Base-by-base conservation (phyloP, 164 flowering plant species). In the Houttuynia cordata region DNA sequence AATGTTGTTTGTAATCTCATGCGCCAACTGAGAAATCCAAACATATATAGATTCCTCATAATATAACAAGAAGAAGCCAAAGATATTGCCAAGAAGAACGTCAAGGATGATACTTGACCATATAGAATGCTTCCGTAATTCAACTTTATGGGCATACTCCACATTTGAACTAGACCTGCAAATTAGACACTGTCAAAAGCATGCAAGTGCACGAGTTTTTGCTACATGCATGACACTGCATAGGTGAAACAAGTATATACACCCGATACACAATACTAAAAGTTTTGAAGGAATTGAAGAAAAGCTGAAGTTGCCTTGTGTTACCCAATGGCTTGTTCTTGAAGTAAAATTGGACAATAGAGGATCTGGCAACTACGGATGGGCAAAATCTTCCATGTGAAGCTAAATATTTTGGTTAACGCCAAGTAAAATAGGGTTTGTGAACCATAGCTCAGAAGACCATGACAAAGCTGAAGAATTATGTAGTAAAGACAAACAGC, bases 291-390 rank as follows among this genome's bases (percentile, higher is more conserved):
- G 7, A 24, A 54, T 13, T 10, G 37, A 54, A 24, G 24, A 23
- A 30, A 57, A 1, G 22, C 3, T 1, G 14, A 57, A 39, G 3
- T 30, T 30, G 39, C 12, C 45, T 39, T 20, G 34, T 52, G 25
- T 66, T 74, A 94, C 97, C 97, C 83, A 57, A 68, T 56, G 63
- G 69, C 72, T 57, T 76, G 66, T 22, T 77, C 74, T 71, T 69
- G 80, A 68, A 86, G 87, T 49, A 75, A 70, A 57, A 83, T 63
- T 24, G 99, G 95, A 96, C 99, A 90, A 74, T 88, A 85, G 25
- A 90, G 68, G 53, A 90, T 72, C 68, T 94, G 97, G 67, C 76
- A 79, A 69, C 92, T 73, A 41, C 87, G 85, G 60, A 86, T 72
- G 62, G 73, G 76, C 45, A 88, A 67, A 70, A 77, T 83, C 61